Percentiles rank a stretch among this genome's conserved stretches.
These are phyloP conservation scores for Aspergillus caelatus DNA, from an alignment of 2,329 filamentous ascomycete species.

Conservation along the genomic window DNA sequence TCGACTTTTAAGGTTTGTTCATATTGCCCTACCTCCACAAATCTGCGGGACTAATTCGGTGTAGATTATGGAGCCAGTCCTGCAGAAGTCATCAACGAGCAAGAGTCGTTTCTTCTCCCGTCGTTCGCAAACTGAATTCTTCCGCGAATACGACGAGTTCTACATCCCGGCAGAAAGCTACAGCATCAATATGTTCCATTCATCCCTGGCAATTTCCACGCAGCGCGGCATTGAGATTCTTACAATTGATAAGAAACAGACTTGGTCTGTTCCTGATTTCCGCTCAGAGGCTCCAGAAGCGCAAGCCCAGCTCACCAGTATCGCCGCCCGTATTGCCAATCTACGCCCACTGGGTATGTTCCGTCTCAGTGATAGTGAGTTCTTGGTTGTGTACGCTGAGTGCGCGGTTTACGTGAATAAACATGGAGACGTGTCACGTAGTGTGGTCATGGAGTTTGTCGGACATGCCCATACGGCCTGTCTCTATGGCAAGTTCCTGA, in stretches of 20 bases:
- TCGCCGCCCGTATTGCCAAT: slow-evolving; percentile 78
- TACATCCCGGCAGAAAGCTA: slow-evolving; percentile 96
- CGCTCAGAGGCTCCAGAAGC: slow-evolving; percentile 61
- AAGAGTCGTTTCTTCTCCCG: slow-evolving; percentile 70
- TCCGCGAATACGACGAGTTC: slow-evolving; percentile 98
- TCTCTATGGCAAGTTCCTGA: slow-evolving; percentile 86
- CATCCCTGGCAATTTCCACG: slow-evolving; percentile 87
- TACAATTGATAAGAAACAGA: slow-evolving; percentile 94
- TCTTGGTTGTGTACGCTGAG: slow-evolving; percentile 90
- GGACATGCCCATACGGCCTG: slow-evolving; percentile 85
- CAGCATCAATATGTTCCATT: slow-evolving; percentile 94
- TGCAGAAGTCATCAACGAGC: slow-evolving; percentile 88
- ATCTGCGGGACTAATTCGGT: background rate
- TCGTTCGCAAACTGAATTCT: slow-evolving; percentile 83
- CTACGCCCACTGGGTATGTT: slow-evolving; percentile 95
- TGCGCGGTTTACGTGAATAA: slow-evolving; percentile 98
- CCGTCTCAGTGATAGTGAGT: slow-evolving; percentile 86
- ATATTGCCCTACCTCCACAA: background rate
- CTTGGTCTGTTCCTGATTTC: slow-evolving; percentile 89
- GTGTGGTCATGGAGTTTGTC: slow-evolving; percentile 98
- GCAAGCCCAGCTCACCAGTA: slow-evolving; percentile 71
- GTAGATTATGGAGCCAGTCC: slow-evolving; percentile 80
- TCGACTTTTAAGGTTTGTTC: slow-evolving; percentile 75
- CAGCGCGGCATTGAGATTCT: slow-evolving; percentile 93
- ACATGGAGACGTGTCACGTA: slow-evolving; percentile 90